Base-by-base conservation (phyloP, 2,329 filamentous ascomycete species). In the Aspergillus oerlinghausenensis region DNA sequence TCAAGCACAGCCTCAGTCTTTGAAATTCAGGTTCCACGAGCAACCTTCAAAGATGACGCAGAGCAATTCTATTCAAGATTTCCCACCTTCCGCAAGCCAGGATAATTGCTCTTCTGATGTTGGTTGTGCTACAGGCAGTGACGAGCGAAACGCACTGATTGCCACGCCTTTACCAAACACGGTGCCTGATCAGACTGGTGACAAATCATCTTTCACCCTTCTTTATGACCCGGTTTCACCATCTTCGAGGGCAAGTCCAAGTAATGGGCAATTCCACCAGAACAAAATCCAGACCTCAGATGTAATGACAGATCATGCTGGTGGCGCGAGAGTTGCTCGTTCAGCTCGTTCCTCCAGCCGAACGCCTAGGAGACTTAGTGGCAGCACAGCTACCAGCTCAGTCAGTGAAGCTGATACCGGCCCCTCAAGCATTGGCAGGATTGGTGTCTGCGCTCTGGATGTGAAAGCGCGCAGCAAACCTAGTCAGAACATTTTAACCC, bases 391-490 rank as follows among this genome's bases (percentile, higher is more conserved):
- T n/a, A 84, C 87, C 42, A 94, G 89, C 75, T 94, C 88, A 70
- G 85, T 90, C 60, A 94, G 89, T 67, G 74, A 77, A 58, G 38
- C 63, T 40, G 90, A 93, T 54, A 79, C 63, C 26, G 63, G 64
- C 58, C 57, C 62, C 21, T 60, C 71, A 4, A 76, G 74, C 19
- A 76, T 85, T 59, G 86, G 86, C 59, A 83, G 80, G 57, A 96
- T 99, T 68, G 94, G 94, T 52, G 91, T 99, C 9, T 99, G 94
- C 73, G 95, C 94, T 23, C 80, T 99, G 57, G 94, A 99, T 76
- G 84, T 93, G 65, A 99, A 99, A 77, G 94, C 94, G 38, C 85
- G 94, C 67, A 97, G 92, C 80, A 97, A 97, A 75, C 94, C 94
- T 1, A 97, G 93, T 70, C 84, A 95, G 63, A 97, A 96, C 69